Base-by-base conservation (phyloP, 2,329 filamentous ascomycete species). In the Diaporthe vexans region DNA sequence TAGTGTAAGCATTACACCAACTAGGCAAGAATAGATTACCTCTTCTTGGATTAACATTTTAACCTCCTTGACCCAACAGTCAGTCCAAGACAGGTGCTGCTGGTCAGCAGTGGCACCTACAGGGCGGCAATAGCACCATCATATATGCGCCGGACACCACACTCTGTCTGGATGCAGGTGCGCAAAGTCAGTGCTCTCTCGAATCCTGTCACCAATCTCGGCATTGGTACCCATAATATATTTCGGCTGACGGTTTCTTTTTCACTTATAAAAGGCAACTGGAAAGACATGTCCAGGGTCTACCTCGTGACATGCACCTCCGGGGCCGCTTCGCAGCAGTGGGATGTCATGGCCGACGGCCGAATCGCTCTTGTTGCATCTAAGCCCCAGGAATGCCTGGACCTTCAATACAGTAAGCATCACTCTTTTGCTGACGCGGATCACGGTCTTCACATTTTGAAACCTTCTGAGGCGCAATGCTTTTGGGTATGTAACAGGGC, bases 91-190 rank as follows among this genome's bases (percentile, higher is more conserved):
- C 61, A 15, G 61, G 61, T 13, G 61, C 61, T 24, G 43, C 43
- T 67, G 43, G 43, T 21, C 84, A 86, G 76, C 83, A 85, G 73
- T 86, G 84, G 84, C 83, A 83, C 71, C 73, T 86, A 77, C 81
- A 81, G 76, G 75, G 77, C 29, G 82, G 81, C 73, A 76, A 75
- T 48, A 81, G 61, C 61, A 51, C 80, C 61, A 83, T 80, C 76
- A 83, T 86, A 75, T 83, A 84, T 76, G 78, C 84, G 29, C 83
- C 80, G 0, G 77, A 78, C 71, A 83, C 80, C n/a, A 82, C 79
- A 7, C 80, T 85, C n/a, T 86, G 84, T 73, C 69, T 86, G 26
- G 84, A 86, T 68, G 84, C 81, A 5, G 84, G 84, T 10, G 80
- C 80, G 8, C 77, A 83, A 76, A 72, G 80, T 81, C 48, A 76